Base-by-base conservation (phyloP, 768 basidiomycete species). In the Collybiopsis confluens region DNA sequence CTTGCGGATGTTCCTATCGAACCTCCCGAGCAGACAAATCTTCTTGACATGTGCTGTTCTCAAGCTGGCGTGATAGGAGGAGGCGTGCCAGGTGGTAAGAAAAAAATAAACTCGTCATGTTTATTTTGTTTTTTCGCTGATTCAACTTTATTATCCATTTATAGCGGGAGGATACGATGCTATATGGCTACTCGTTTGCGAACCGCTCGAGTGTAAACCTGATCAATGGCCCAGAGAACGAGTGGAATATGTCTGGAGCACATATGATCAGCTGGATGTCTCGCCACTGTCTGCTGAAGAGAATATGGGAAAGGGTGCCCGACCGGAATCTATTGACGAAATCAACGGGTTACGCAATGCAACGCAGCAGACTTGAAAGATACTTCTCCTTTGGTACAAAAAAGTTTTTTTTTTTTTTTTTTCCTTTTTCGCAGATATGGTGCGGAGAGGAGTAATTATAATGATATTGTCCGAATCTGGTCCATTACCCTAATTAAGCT, bases 101-200 rank as follows among this genome's bases (percentile, higher is more conserved):
- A 3, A 8, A n/a, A 18, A 13, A 38, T 30, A 36, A 27, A 40
- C 42, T 57, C 41, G 20, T 26, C 41, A 40, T n/a, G 24, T 27
- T 42, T n/a, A 26, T 36, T 3, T 11, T 47, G 27, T n/a, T n/a
- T n/a, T n/a, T n/a, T n/a, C n/a, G n/a, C n/a, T n/a, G n/a, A n/a
- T n/a, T n/a, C n/a, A n/a, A n/a, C n/a, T n/a, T n/a, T n/a, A 27
- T 35, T 24, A 21, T 44, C 45, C 10, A 18, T 30, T 23, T 27
- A 26, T n/a, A 98, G 97, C 97, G 49, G 97, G 97, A 9, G 97
- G 97, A 1, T 98, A 90, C 68, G 97, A 99, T 65, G 97, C 97
- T 6, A 81, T 98, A 55, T 98, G 94, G 92, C 73, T 99, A 4
- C 80, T 99, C 15, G 81, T 94, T 16, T 79, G 88, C 62, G 85